A percentile compares a stretch with the other conserved stretches of the same genome.
These are phyloP conservation scores for Fusarium sp. DNA, from an alignment of 2,329 filamentous ascomycete genomes.

Conservation along the genomic window DNA sequence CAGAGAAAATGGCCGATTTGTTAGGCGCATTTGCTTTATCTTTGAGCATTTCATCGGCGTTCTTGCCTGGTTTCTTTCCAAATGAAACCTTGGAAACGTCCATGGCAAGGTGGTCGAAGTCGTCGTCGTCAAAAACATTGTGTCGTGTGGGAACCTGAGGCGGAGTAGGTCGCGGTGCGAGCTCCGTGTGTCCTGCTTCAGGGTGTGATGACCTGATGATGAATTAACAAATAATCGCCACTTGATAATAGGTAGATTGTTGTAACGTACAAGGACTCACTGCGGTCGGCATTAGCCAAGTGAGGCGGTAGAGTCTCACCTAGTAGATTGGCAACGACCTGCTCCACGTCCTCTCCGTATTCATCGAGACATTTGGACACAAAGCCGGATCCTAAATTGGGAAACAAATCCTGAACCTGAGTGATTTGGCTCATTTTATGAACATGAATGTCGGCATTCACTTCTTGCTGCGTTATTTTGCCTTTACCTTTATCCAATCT, in stretches of 20 bases:
- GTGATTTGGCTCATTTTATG: constrained; percentile 87
- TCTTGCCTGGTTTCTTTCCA: constrained; percentile 74
- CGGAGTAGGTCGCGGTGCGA: constrained; percentile 70
- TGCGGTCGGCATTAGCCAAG: constrained; percentile 71
- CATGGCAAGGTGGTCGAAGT: constrained; percentile 76
- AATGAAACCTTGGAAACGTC: constrained; percentile 78
- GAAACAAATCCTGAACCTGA: constrained; percentile 94
- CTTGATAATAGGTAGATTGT: neutral
- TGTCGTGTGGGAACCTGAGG: constrained; percentile 67
- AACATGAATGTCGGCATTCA: constrained; percentile 69
- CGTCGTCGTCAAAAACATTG: constrained; percentile 84
- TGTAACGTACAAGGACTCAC: constrained; percentile 68
- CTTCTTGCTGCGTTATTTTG: constrained; percentile 51
- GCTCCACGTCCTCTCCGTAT: constrained; percentile 80
- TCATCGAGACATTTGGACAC: constrained; percentile 81
- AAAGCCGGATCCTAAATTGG: constrained; percentile 85
- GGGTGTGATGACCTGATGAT: constrained; percentile 44
- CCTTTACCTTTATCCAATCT: constrained; percentile 76
- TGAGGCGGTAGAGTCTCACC: constrained; percentile 79
- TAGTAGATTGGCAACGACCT: constrained; percentile 82
- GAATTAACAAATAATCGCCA: constrained; percentile 27
- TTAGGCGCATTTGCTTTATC: constrained; percentile 73
- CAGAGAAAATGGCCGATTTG: constrained; percentile 89
- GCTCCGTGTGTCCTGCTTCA: constrained; percentile 46
- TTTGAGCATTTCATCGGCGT: constrained; percentile 77